Conservation (phyloP, 148 eudicot species). For the Camellia lanceoleosa region DNA sequence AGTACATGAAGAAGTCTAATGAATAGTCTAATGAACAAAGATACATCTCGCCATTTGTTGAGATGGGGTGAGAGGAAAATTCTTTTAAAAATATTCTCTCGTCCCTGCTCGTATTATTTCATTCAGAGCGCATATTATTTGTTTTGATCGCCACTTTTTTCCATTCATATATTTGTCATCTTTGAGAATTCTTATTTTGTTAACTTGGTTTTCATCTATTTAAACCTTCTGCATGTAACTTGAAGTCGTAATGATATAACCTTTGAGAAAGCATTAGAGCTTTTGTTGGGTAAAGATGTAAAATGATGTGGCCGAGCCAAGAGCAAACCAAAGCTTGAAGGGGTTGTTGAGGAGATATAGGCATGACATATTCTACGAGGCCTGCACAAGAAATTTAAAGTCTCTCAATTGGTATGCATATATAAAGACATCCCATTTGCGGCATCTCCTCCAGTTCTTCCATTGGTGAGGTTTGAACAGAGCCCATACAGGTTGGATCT, state of each 20-base stretch:
- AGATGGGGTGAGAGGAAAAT: no score
- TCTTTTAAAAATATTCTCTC: no score
- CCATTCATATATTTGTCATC: no score
- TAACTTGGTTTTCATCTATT: neutral
- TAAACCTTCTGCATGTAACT: slow-evolving; percentile 35
- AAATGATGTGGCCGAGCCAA: slow-evolving; percentile 63
- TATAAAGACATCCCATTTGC: neutral
- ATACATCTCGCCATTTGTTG: no score
- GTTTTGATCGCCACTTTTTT: neutral
- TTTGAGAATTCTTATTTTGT: neutral
- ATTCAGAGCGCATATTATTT: no score
- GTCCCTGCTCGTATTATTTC: no score
- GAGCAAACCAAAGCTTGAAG: slow-evolving; percentile 37
- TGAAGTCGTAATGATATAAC: slow-evolving; percentile 49
- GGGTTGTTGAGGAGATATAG: slow-evolving; percentile 39
- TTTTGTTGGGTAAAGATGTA: slow-evolving; percentile 49
- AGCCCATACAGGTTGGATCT: neutral
- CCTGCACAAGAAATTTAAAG: neutral
- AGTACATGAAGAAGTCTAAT: no score
- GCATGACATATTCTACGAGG: neutral
- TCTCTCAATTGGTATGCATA: neutral
- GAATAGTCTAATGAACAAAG: no score
- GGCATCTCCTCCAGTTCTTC: neutral
- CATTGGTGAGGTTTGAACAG: neutral
- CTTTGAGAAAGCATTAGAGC: slow-evolving; percentile 65